A percentile compares a stretch with the other conserved stretches of the same genome.
Conservation (phyloP, 768 basidiomycete species). For the Pisolithus tinctorius region DNA sequence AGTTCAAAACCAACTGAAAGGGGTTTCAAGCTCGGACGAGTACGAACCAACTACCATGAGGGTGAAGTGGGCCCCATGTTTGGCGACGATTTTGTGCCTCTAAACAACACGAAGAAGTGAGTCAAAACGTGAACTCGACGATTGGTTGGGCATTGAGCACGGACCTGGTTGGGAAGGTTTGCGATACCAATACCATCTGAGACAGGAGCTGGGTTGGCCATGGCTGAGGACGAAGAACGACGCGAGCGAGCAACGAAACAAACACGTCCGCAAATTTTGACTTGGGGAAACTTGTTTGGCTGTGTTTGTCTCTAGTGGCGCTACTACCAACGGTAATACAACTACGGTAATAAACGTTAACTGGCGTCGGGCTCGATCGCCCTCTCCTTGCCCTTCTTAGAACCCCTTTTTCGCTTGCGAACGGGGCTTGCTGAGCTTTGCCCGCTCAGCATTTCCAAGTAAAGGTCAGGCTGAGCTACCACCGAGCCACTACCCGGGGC, state of each 20-base stretch:
- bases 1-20: neutral
- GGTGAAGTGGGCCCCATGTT: constrained; percentile 95
- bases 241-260: constrained; percentile 10
- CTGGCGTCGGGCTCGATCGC: constrained; percentile 9
- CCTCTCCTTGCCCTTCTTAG: constrained; percentile 22
- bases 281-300: constrained; percentile 13
- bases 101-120: constrained; percentile 28
- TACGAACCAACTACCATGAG: constrained; percentile 93
- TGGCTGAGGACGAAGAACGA: constrained; percentile 12
- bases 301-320: constrained; percentile 20
- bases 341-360: neutral
- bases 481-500: neutral
- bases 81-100: constrained; percentile 99
- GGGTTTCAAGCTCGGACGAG: neutral
- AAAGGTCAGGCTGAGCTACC: neutral
- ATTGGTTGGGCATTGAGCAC: constrained; percentile 12
- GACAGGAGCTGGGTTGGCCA: constrained; percentile 25
- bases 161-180: constrained; percentile 96
- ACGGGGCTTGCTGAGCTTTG: neutral
- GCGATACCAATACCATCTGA: constrained; percentile 88
- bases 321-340: neutral
- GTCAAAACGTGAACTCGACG: constrained; percentile 6
- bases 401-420: constrained; percentile 12
- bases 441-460: constrained; percentile 1
- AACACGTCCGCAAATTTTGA: constrained; percentile 14